A percentile compares a stretch with the other conserved stretches of the same genome.
phyloP scores from a whole-genome alignment of 1,284 basidiomycete genomes.

The Apiotrichum montevideense region DNA sequence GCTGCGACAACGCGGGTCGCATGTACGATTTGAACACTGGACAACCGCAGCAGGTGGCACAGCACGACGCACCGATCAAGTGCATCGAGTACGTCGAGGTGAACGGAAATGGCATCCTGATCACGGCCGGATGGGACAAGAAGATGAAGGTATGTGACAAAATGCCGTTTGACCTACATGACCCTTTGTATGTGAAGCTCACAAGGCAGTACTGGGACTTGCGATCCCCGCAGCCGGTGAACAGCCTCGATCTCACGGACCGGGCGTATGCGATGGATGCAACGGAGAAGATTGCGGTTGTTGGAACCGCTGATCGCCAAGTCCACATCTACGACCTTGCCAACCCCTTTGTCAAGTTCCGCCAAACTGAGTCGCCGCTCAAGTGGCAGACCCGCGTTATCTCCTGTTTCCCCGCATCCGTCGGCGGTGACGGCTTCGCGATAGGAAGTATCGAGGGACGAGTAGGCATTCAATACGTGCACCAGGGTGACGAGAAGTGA shows the following conservation, averaged over 20 bases:
- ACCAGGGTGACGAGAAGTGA: constrained; percentile 28
- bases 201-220: constrained; percentile 80
- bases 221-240: constrained; percentile 64
- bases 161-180: no score
- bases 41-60: constrained; percentile 65
- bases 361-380: constrained; percentile 62
- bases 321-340: constrained; percentile 82
- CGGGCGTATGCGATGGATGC: constrained; percentile 62
- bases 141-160: constrained; percentile 61
- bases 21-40: constrained; percentile 73
- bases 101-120: constrained; percentile 52
- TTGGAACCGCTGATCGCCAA: constrained; percentile 71
- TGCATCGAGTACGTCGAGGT: constrained; percentile 69
- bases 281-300: constrained; percentile 59
- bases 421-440: constrained; percentile 66
- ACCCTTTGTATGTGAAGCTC: not conserved
- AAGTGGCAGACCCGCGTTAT: constrained; percentile 93
- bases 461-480: constrained; percentile 80
- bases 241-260: constrained; percentile 76
- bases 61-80: constrained; percentile 76
- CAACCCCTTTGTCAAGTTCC: constrained; percentile 54
- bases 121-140: constrained; percentile 89
- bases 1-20: constrained; percentile 74
- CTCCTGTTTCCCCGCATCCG: constrained; percentile 63
- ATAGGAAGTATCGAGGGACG: constrained; percentile 92